phyloP scores from a whole-genome alignment of 2,329 filamentous ascomycete genomes.

The Arthroderma uncinatum region DNA sequence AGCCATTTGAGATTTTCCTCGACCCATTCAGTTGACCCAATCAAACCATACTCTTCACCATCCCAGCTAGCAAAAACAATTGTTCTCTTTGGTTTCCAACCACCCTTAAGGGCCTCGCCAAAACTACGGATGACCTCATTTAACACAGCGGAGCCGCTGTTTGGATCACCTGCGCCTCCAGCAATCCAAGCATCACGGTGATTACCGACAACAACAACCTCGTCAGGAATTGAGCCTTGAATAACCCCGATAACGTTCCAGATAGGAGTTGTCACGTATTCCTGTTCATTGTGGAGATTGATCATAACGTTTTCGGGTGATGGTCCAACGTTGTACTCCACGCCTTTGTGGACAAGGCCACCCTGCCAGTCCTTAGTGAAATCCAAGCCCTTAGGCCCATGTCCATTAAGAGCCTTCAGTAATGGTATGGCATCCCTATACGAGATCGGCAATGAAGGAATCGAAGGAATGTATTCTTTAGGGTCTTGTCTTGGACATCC shows the following conservation, averaged over 20 bases:
- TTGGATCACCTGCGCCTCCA: slow-evolving; percentile 73
- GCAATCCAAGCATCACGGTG: slow-evolving; percentile 85
- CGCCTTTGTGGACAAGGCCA: slow-evolving; percentile 66
- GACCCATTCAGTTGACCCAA: slow-evolving; percentile 87
- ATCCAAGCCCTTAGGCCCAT: slow-evolving; percentile 65
- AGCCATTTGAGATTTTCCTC: slow-evolving; percentile 83
- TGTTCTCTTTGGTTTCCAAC: slow-evolving; percentile 78
- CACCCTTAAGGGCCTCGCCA: slow-evolving; percentile 56
- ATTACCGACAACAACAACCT: slow-evolving; percentile 84
- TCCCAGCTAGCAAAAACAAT: slow-evolving; percentile 86
- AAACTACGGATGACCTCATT: slow-evolving; percentile 70
- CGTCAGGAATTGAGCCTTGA: slow-evolving; percentile 72
- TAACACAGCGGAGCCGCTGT: slow-evolving; percentile 66
- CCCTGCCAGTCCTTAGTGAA: slow-evolving; percentile 64
- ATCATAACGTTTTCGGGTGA: slow-evolving; percentile 60
- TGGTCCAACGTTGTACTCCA: slow-evolving; percentile 76
- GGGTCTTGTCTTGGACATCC: slow-evolving; percentile 66
- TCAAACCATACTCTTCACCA: slow-evolving; percentile 71
- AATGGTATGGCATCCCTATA: slow-evolving; percentile 78
- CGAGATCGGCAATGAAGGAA: slow-evolving; percentile 85
- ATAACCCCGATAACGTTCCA: slow-evolving; percentile 92
- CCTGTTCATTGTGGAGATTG: slow-evolving; percentile 66
- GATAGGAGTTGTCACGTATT: slow-evolving; percentile 67
- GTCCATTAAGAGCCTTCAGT: slow-evolving; percentile 78
- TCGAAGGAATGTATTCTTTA: slow-evolving; percentile 61